Conservation (phyloP, 805 yeast species). For the Yamadazyma tumulicola region DNA sequence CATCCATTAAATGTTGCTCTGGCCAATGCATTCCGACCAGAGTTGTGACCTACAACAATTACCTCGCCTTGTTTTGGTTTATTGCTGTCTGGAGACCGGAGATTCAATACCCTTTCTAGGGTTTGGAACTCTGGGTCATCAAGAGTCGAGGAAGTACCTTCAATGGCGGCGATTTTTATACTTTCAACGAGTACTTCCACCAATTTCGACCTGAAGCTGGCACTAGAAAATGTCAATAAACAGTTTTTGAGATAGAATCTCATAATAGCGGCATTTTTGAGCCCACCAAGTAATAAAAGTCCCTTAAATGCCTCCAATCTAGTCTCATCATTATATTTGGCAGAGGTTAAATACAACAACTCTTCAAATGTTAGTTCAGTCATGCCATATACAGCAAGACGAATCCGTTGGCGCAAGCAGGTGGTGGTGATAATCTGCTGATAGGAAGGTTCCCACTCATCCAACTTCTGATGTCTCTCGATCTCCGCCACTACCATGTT, state of each 20-base stretch:
- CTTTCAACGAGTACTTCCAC: slow-evolving; percentile 45
- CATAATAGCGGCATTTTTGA: slow-evolving; percentile 60
- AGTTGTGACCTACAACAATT: slow-evolving; percentile 39
- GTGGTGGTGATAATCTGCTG: slow-evolving; percentile 52
- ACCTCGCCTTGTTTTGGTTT: slow-evolving; percentile 49
- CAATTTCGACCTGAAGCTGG: slow-evolving; percentile 49
- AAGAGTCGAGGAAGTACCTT: slow-evolving; percentile 53
- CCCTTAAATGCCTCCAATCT: slow-evolving; percentile 69
- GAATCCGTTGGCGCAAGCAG: slow-evolving; percentile 57
- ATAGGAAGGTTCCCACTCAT: slow-evolving; percentile 80
- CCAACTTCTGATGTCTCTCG: slow-evolving; percentile 72
- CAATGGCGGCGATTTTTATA: slow-evolving; percentile 64
- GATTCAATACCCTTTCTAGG: slow-evolving; percentile 23
- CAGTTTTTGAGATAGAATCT: slow-evolving; percentile 57
- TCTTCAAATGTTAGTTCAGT: slow-evolving; percentile 52
- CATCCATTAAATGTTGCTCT: slow-evolving; percentile 64
- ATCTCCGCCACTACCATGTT: slow-evolving; percentile 55
- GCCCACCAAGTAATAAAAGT: slow-evolving; percentile 69
- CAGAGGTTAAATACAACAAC: slow-evolving; percentile 49
- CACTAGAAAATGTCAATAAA: slow-evolving; percentile 50
- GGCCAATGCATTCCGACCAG: slow-evolving; percentile 63
- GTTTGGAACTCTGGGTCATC: slow-evolving; percentile 65
- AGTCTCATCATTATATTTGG: slow-evolving; percentile 46
- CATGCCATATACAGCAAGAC: slow-evolving; percentile 54
- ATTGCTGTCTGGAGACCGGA: slow-evolving; percentile 1